These are phyloP conservation scores for Stromatinia cepivora DNA, from an alignment of 2,329 filamentous ascomycete species.

Conservation along the genomic window DNA sequence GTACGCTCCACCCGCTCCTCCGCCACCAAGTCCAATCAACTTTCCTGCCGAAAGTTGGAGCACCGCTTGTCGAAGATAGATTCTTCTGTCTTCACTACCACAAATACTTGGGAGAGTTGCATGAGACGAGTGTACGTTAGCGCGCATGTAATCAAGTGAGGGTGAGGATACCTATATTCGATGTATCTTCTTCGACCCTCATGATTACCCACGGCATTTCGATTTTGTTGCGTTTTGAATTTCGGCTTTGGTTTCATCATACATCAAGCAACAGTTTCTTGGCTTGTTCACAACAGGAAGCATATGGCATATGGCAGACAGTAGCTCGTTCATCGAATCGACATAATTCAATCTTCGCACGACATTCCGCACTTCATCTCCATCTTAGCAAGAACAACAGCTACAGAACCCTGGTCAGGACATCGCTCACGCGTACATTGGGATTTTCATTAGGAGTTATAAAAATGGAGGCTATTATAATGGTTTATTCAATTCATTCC, in stretches of 20 bases:
- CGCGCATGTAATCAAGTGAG: slow-evolving; percentile 1
- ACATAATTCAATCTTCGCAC: neutral
- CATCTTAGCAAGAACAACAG: neutral
- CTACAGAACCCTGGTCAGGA: neutral
- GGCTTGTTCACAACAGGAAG: neutral
- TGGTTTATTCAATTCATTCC: slow-evolving; percentile 7
- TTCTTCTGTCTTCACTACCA: neutral
- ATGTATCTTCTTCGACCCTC: neutral
- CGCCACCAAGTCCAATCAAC: slow-evolving; percentile 63
- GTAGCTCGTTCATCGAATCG: neutral
- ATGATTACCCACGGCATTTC: neutral
- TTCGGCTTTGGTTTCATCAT: neutral
- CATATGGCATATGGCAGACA: neutral
- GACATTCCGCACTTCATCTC: neutral
- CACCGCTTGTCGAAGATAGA: slow-evolving; percentile 22
- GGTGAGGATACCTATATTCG: neutral
- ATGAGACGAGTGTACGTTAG: slow-evolving; percentile 16
- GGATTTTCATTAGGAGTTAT: slow-evolving; percentile 16
- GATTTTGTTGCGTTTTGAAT: slow-evolving; percentile 5
- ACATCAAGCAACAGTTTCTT: neutral
- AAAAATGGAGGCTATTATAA: slow-evolving; percentile 17
- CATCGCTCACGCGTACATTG: slow-evolving; percentile 14
- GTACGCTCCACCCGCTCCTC: slow-evolving; percentile 64
- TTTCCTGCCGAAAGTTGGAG: slow-evolving; percentile 58
- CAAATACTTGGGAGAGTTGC: neutral